phyloP scores from a whole-genome alignment of 2,329 filamentous ascomycete species.

The Aspergillus sp. region DNA sequence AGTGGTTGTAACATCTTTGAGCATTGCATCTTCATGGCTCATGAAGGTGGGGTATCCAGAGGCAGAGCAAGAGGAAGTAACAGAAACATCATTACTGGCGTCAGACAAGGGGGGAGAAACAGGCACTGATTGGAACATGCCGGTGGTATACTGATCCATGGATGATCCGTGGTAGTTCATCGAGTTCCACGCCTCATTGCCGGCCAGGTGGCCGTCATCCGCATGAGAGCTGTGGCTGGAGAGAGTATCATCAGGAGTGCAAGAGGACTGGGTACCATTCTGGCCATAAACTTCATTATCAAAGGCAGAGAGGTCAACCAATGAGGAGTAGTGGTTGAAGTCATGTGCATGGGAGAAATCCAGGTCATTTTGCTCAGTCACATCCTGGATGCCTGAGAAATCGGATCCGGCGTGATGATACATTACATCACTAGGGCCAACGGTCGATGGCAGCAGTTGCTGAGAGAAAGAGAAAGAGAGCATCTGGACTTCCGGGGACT shows the following conservation, averaged over 20 bases:
- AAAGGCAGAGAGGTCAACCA: conserved; percentile 44
- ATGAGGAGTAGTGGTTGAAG: conserved; percentile 40
- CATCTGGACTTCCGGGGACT: conserved; percentile 46
- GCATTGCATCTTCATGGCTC: conserved; percentile 40
- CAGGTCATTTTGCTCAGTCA: conserved; percentile 42
- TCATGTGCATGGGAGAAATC: conserved; percentile 40
- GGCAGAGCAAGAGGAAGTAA: conserved; percentile 44
- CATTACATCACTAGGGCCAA: conserved; percentile 43
- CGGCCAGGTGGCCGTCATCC: conserved; percentile 39
- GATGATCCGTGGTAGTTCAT: conserved; percentile 39
- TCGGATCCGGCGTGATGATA: conserved; percentile 42
- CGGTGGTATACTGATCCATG: conserved; percentile 39
- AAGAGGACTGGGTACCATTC: conserved; percentile 32
- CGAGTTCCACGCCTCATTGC: conserved; percentile 39
- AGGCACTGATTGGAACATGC: conserved; percentile 41
- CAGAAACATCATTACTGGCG: conserved; percentile 44
- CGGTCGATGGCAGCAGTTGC: conserved; percentile 41
- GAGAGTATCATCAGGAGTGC: conserved; percentile 41
- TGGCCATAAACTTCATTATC: conserved; percentile 43
- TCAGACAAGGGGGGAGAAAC: conserved; percentile 48
- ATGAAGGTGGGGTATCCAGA: conserved; percentile 42
- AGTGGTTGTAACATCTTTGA: conserved; percentile 39
- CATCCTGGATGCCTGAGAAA: conserved; percentile 40
- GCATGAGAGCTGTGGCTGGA: conserved; percentile 42
- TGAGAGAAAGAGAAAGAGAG: conserved; percentile 46